Evolutionary conservation across 495 filamentous ascomycete genomes (phyloP), one percentile per base, ranked within the genome.

Genomic region (Talaromyces proteolyticus): DNA sequence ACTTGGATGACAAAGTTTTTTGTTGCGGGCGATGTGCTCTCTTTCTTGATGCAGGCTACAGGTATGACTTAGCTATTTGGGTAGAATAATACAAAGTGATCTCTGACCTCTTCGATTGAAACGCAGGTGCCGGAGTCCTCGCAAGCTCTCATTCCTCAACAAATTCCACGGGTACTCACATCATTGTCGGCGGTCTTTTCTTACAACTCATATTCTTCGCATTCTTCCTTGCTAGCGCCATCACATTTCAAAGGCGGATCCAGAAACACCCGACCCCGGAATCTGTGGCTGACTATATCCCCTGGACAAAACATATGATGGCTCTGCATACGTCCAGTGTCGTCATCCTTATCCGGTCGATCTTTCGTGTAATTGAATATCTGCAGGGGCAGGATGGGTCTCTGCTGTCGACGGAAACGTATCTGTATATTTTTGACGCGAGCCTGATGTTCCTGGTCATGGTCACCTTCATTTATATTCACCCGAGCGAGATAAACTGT

Each of bases 281-380:
- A 26, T 54, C 55, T 3, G 47, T 44, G 1, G 53, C 54, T 11
- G 44, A 39, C 14, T 24, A 51, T 6, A 24, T 68, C 5, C 63
- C 67, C 5, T 87, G 84, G 84, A 47, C 58, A 53, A 72, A 68
- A 48, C 67, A 78, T 51, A 52, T 85, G 36, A 52, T 63, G 22
- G 64, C 74, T 29, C 67, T 87, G 7, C 83, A 87, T 56, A 53
- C 46, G 4, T 67, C 69, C 8, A 77, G 71, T 47, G 58, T 57
- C 2, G 59, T 86, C 16, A 83, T 87, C 50, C 52, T 88, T 44
- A 59, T 86, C 10, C 72, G 85, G n/a, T 78, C 68, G 17, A 53
- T 85, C 23, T 82, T 86, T 57, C 71, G 83, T 37, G 69, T 82
- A 19, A 60, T 82, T 3, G 85, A 89, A 63, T 88, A 82, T 56